These are phyloP conservation scores for Pittosporum tobira DNA, from an alignment of 129 eudicot species.

Conservation along the genomic window DNA sequence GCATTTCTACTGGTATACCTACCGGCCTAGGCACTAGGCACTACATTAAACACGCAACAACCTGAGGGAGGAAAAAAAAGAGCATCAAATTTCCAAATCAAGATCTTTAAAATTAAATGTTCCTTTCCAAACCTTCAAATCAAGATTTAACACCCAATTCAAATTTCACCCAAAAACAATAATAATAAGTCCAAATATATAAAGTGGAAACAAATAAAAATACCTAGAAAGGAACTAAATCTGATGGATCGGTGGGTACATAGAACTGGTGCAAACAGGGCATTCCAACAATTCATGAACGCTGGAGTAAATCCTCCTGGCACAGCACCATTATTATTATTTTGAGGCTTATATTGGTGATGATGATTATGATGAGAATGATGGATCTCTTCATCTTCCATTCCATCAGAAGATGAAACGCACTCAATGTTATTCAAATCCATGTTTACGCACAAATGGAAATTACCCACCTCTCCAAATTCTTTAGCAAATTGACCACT, in stretches of 20 bases:
- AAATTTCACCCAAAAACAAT: neutral
- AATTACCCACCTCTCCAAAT: constrained; percentile 1
- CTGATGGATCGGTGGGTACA: constrained; percentile 86
- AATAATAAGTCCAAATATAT: neutral
- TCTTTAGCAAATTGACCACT: neutral
- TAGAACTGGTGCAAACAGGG: constrained; percentile 74
- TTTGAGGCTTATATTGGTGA: constrained; percentile 18
- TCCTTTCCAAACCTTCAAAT: too few species aligned
- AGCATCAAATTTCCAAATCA: constrained; percentile 3
- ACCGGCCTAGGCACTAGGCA: neutral
- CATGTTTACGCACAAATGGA: constrained; percentile 10
- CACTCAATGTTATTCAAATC: constrained; percentile 51
- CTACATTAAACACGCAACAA: too few species aligned
- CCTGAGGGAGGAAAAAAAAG: neutral
- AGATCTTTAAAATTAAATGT: neutral
- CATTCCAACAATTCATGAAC: constrained; percentile 74
- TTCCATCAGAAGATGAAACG: constrained; percentile 40
- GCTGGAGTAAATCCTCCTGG: constrained; percentile 40
- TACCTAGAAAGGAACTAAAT: constrained; percentile 5
- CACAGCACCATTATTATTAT: constrained; percentile 9
- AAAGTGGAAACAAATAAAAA: neutral
- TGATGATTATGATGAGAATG: constrained; percentile 13
- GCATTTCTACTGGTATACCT: neutral
- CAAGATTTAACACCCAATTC: neutral
- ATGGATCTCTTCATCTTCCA: constrained; percentile 55